These are phyloP conservation scores for Physcomitrium patens DNA, from an alignment of 225 moss, liverwort and hornwort species.

Conservation along the genomic window DNA sequence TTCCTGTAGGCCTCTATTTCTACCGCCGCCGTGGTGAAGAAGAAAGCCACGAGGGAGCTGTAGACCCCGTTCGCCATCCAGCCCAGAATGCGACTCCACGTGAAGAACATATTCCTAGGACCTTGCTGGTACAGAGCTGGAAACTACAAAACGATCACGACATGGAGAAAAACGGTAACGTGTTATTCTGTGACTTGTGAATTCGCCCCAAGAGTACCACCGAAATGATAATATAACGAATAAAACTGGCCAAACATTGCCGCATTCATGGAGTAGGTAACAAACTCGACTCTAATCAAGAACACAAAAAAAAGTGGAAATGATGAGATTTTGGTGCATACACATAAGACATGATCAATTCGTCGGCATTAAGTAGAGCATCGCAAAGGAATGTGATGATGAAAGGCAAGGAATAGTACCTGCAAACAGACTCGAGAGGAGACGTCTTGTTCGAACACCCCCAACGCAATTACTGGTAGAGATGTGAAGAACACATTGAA, in stretches of 20 bases:
- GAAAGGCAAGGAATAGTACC: constrained; percentile 30
- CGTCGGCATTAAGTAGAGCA: not conserved
- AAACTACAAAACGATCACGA: constrained; percentile 56
- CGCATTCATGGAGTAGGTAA: not conserved
- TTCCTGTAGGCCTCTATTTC: constrained; percentile 62
- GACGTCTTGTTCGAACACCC: constrained; percentile 98
- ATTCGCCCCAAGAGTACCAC: too few relatives aligned
- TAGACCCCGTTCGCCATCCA: constrained; percentile 98
- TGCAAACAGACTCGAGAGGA: constrained; percentile 78
- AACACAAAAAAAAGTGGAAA: not conserved
- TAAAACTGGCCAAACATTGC: not conserved
- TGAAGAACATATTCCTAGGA: constrained; percentile 86
- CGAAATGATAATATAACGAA: not conserved
- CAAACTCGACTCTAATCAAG: not conserved
- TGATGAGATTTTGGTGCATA: not conserved
- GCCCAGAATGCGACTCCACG: constrained; percentile 89
- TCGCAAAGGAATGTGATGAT: not conserved
- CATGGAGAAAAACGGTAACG: not conserved
- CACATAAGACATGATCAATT: not conserved
- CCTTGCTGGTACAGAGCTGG: constrained; percentile 99
- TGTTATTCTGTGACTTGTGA: too few relatives aligned
- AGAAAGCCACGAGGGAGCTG: constrained; percentile 77
- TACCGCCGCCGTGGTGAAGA: constrained; percentile 70
- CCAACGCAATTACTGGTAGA: constrained; percentile 91
- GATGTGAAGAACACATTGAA: constrained; percentile 98